These are phyloP conservation scores for Musa troglodytarum DNA, from an alignment of 176 grass and related monocot species.

Conservation along the genomic window DNA sequence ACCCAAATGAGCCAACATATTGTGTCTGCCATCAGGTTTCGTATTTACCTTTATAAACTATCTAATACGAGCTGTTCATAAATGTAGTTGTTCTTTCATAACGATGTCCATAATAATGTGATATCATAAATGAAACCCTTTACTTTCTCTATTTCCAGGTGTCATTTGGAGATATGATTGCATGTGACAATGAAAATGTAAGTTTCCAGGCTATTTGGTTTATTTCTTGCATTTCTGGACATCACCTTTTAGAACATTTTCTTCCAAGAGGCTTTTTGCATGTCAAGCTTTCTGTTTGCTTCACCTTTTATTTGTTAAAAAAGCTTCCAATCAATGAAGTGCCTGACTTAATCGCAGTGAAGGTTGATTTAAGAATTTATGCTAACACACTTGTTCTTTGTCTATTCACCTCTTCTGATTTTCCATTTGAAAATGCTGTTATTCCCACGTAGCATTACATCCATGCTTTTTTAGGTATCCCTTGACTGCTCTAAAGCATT, in stretches of 20 bases:
- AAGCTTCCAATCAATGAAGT: no score
- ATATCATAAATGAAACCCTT: slow-evolving; percentile 4
- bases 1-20: slow-evolving; percentile 94
- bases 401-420: not conserved
- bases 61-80: slow-evolving; percentile 1
- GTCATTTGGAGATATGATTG: slow-evolving; percentile 98
- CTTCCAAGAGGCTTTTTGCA: no score
- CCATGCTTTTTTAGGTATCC: not conserved
- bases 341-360: no score
- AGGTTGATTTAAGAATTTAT: no score
- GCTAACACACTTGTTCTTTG: not conserved
- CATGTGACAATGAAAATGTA: slow-evolving; percentile 98
- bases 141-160: slow-evolving; percentile 39
- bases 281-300: no score
- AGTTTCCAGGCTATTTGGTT: slow-evolving; percentile 25
- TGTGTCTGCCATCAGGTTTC: slow-evolving; percentile 95
- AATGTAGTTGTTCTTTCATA: slow-evolving; percentile 5
- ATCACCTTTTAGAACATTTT: no score
- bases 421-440: not conserved
- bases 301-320: no score
- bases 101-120: slow-evolving; percentile 8
- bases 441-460: not conserved
- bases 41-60: slow-evolving; percentile 9
- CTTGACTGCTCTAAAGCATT: no score
- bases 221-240: not conserved